Percentiles rank a stretch among this genome's conserved stretches.
Conservation (phyloP, 805 yeast genomes). For the Metschnikowia vanudenii region DNA sequence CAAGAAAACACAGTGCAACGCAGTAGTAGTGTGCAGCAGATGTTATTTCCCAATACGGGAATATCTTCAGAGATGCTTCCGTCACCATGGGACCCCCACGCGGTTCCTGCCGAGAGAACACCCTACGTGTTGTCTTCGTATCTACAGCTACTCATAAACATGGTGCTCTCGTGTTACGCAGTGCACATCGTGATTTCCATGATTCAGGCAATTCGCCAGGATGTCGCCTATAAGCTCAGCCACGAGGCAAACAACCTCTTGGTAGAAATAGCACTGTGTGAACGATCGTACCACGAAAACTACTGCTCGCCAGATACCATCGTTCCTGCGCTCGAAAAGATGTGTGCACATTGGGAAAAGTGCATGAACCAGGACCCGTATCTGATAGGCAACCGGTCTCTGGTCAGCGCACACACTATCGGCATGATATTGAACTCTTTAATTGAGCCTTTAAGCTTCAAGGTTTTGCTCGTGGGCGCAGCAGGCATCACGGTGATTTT, state of each 20-base stretch:
- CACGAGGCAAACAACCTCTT: constrained; percentile 45
- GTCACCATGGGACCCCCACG: constrained; percentile 55
- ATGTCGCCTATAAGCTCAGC: constrained; percentile 51
- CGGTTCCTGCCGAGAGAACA: constrained; percentile 50
- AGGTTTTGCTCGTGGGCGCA: constrained; percentile 49
- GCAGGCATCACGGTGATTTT: constrained; percentile 47
- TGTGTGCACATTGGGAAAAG: constrained; percentile 60
- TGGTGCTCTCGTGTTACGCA: constrained; percentile 44
- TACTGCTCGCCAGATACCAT: constrained; percentile 54
- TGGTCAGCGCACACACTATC: constrained; percentile 58
- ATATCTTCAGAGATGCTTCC: constrained; percentile 37
- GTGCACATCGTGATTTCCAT: constrained; percentile 44
- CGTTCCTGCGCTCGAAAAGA: constrained; percentile 56
- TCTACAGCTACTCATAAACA: constrained; percentile 54
- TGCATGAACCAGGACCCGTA: constrained; percentile 63
- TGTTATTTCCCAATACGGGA: neutral
- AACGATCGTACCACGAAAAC: constrained; percentile 51
- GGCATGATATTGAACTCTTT: constrained; percentile 62
- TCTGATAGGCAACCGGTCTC: constrained; percentile 48
- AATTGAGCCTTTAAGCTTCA: constrained; percentile 65
- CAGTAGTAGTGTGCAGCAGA: neutral
- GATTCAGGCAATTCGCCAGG: constrained; percentile 50
- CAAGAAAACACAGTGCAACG: neutral
- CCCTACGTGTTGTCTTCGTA: constrained; percentile 63
- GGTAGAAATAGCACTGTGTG: constrained; percentile 55